Conservation (phyloP, 305 asterid genomes). For the Striga hermonthica region DNA sequence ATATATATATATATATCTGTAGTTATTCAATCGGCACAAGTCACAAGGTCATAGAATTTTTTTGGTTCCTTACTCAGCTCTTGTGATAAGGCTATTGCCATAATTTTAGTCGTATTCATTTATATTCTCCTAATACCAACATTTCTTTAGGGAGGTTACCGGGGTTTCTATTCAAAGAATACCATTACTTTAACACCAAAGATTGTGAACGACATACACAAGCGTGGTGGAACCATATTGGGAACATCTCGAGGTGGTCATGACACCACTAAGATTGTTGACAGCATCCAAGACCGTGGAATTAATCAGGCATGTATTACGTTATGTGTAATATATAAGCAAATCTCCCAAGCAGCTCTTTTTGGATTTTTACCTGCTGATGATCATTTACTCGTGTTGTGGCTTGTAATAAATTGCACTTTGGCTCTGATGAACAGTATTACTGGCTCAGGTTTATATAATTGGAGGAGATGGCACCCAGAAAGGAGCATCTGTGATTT, state of each 20-base stretch:
- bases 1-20: no score
- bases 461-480: conserved; percentile 99
- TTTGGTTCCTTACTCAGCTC: conserved; percentile 18
- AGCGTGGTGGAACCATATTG: conserved; percentile 96
- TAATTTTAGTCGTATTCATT: conserved; percentile 6
- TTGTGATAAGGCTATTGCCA: conserved; percentile 17
- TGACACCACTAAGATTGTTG: conserved; percentile 86
- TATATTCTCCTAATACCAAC: conserved; percentile 30
- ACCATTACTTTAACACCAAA: conserved; percentile 76
- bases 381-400: conserved; percentile 17
- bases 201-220: conserved; percentile 84
- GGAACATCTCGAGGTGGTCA: conserved; percentile 99
- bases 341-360: conserved; percentile 19
- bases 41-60: not conserved
- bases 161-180: conserved; percentile 90
- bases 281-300: conserved; percentile 97
- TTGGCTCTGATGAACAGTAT: conserved; percentile 39
- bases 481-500: conserved; percentile 84
- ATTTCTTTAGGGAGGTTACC: conserved; percentile 55
- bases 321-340: conserved; percentile 16
- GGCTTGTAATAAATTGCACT: conserved; percentile 30
- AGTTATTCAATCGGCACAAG: conserved; percentile 19
- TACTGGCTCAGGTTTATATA: conserved; percentile 73
- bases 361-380: conserved; percentile 25
- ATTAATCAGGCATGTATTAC: conserved; percentile 74